Evolutionary conservation across 495 filamentous ascomycete genomes (phyloP), one percentile per base, ranked within the genome.

Genomic region (Hyaloscypha hepaticicola): DNA sequence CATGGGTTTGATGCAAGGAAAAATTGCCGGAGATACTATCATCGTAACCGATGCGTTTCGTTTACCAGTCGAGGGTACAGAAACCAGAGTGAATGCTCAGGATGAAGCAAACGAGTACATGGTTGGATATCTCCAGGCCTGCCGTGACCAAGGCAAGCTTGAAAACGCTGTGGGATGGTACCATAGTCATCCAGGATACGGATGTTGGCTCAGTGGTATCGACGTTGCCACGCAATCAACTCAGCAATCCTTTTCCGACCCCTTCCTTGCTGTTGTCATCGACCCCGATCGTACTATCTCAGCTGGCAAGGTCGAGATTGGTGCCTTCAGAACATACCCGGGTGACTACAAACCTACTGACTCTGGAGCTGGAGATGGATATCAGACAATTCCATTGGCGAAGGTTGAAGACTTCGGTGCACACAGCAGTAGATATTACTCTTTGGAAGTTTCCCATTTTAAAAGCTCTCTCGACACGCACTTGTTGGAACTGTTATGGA

Each of bases 141-240:
- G 88, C 61, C 86, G 94, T 41, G 88, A 93, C 62, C 88, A 88
- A 34, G 82, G 82, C 27, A 89, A 94, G 57, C 77, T 84, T 72
- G 96, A 99, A 73, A 98, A 99, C 73, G 90, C 88, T 4, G 89
- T 98, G 8, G 96, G 96, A 22, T 99, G 96, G 96, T 99, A 99
- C 74, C 96, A 99, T 78, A 91, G 87, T 66, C 96, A 99, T 72
- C 96, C 96, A 0, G 96, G 96, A 11, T 99, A 99, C 73, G 96
- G 96, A 9, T 99, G 96, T 80, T 99, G 96, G 96, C 83, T 99
- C 24, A 91, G 87, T 41, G 96, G 96, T 27, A 98, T 98, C 73
- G 96, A 99, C 73, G 96, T 98, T 22, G 80, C 80, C 48, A 99
- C 96, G 22, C 90, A 99, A 74, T 78, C 81, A 63, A 85, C 85